Base-by-base conservation (phyloP, 2,329 filamentous ascomycete species). In the Trichoderma cornu-damae region DNA sequence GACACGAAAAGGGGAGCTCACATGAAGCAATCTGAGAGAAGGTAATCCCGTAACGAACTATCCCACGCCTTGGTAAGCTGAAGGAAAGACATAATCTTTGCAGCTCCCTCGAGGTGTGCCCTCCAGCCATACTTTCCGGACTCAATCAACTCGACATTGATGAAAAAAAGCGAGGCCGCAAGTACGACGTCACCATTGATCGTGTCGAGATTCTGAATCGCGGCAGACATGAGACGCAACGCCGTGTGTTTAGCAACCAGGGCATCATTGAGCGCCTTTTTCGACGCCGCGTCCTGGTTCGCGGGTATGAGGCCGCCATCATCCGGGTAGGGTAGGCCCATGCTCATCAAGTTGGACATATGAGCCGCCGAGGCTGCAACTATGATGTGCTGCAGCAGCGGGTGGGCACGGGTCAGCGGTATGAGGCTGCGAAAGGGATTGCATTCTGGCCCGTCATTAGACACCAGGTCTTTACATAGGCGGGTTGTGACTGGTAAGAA, bases 391-490 rank as follows among this genome's bases (percentile, higher is more conserved):
- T 73, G 73, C 30, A 80, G 65, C 20, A 77, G 70, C 42, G 74
- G 72, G 38, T 77, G 72, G 9, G 66, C 63, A 32, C 67, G 68
- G 20, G 75, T 73, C 50, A 79, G 65, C 7, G 75, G 71, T 49
- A 79, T 65, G 28, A 79, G 69, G 48, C 63, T 68, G 60, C 76
- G 75, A 63, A 79, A 79, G 6, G 77, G 77, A 64, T 80, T 80
- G 52, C 63, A 64, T 8, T 74, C 70, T 12, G 71, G 70, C 47
- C 73, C 62, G 65, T 79, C 77, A 52, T 72, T 70, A 24, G 76
- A 73, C 54, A 79, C 76, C 40, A 84, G 72, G 62, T 82, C 80
- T 64, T 71, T 75, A 68, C 79, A 83, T 48, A 84, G 70, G 37
- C 77, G 68, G n/a, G 66, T 70, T 54, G 77, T 67, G 68, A 80